These are phyloP conservation scores for Epichloe glyceriae DNA, from an alignment of 2,329 filamentous ascomycete genomes.

Conservation along the genomic window DNA sequence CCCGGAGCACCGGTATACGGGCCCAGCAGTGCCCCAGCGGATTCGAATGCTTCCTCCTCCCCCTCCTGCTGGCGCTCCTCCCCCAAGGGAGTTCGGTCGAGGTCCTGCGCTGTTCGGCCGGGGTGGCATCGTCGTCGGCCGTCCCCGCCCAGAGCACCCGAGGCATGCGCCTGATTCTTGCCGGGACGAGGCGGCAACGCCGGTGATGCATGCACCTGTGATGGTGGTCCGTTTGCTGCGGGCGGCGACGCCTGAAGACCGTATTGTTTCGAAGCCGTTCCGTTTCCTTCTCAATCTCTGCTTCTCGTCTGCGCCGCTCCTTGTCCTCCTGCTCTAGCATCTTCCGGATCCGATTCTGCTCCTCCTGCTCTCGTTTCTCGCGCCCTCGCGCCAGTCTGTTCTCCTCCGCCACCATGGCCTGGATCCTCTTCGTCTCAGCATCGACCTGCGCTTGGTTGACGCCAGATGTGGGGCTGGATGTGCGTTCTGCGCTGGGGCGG, in stretches of 20 bases:
- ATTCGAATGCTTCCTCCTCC: conserved; percentile 13
- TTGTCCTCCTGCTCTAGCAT: conserved; percentile 56
- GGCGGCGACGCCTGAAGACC: conserved; percentile 38
- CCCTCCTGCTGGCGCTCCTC: neutral
- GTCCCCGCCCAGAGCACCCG: conserved; percentile 10
- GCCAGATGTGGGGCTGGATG: neutral
- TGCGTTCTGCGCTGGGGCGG: conserved; percentile 9
- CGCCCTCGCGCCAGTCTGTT: conserved; percentile 42
- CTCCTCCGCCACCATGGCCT: conserved; percentile 36
- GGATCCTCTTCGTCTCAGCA: conserved; percentile 64
- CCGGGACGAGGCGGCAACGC: conserved; percentile 21
- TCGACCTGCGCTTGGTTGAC: conserved; percentile 38
- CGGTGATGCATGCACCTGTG: conserved; percentile 13
- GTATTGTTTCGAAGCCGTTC: conserved; percentile 62
- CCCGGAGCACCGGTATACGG: neutral
- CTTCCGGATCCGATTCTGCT: conserved; percentile 43
- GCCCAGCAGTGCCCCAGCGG: conserved; percentile 14
- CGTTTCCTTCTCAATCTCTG: conserved; percentile 64
- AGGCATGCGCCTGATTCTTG: conserved; percentile 4
- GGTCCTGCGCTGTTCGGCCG: conserved; percentile 35
- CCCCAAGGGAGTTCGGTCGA: conserved; percentile 6
- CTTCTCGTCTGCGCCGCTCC: conserved; percentile 39
- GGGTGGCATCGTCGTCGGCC: conserved; percentile 8
- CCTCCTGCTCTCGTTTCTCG: conserved; percentile 40
- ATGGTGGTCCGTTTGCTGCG: conserved; percentile 12